Evolutionary conservation across 306 rosid genomes (phyloP).

Genomic region (peach (Prunus persica)): Prunus_persica_NCBIv2 NC_034016.1:1839501-1840000

Average conservation of each 20-base stretch:
- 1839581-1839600: not conserved
- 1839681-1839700: no score
- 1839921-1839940: slow-evolving; percentile 8
- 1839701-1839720: no score
- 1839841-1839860: not conserved
- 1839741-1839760: not conserved
- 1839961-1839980: slow-evolving; percentile 98
- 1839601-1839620: not conserved
- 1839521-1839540: not conserved
- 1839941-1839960: slow-evolving; percentile 68
- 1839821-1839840: not conserved
- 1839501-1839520: not conserved
- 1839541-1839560: not conserved
- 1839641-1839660: not conserved
- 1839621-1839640: not conserved
- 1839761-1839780: not conserved
- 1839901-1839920: not conserved
- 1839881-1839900: not conserved
- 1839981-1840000: slow-evolving; percentile 86
- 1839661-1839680: not conserved
- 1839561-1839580: not conserved
- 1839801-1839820: not conserved
- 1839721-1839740: not conserved
- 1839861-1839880: not conserved
- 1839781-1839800: not conserved